A percentile compares a stretch with the other conserved stretches of the same genome.
These are phyloP conservation scores for Sanghuangporus baumii DNA, from an alignment of 1,284 basidiomycete genomes.

Conservation along the genomic window DNA sequence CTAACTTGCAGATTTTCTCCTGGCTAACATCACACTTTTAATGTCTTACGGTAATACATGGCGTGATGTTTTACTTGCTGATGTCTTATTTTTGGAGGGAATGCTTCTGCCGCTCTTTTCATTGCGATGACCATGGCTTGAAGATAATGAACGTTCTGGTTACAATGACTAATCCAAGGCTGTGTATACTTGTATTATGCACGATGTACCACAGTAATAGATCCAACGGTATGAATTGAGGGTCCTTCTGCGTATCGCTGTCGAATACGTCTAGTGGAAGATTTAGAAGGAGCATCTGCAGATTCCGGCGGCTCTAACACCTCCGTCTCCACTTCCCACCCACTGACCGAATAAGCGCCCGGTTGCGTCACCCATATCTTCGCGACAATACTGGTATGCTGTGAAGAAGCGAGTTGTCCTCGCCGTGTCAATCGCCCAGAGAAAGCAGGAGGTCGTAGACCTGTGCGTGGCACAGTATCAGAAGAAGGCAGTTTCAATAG, in stretches of 20 bases:
- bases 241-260: conserved; percentile 12
- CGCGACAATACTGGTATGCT: conserved; percentile 37
- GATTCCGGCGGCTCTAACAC: conserved; percentile 30
- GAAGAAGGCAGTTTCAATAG: conserved; percentile 20
- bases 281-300: background rate
- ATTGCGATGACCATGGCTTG: background rate
- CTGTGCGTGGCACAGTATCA: background rate
- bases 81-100: background rate
- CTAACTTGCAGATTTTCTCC: background rate
- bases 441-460: conserved; percentile 45
- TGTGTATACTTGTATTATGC: background rate
- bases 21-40: background rate
- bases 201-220: conserved; percentile 11
- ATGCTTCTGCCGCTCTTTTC: background rate
- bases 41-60: too few relatives aligned
- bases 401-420: conserved; percentile 46
- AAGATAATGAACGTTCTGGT: background rate
- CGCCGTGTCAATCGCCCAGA: conserved; percentile 56
- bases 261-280: conserved; percentile 1
- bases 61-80: background rate
- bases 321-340: conserved; percentile 63
- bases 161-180: background rate
- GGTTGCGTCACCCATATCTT: conserved; percentile 55
- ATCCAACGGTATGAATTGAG: background rate
- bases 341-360: conserved; percentile 57